These are phyloP conservation scores for Bocquillonia castaneifolia DNA, from an alignment of 441 rosid genomes.

Conservation along the genomic window DNA sequence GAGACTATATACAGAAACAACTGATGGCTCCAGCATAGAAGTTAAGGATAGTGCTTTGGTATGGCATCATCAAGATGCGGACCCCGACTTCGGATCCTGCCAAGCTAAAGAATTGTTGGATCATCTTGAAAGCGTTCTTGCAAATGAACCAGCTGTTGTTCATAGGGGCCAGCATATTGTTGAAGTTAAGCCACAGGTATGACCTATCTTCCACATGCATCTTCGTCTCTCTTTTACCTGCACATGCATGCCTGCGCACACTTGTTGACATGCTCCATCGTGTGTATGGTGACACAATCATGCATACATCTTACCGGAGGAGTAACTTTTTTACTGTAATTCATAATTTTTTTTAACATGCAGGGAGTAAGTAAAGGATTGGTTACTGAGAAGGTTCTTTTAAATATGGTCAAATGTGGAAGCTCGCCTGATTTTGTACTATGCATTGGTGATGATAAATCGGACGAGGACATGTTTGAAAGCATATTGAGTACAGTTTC, in stretches of 20 bases:
- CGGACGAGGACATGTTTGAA: conserved; percentile 63
- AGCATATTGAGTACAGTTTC: conserved; percentile 35
- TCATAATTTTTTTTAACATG: background rate
- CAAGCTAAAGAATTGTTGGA: conserved; percentile 79
- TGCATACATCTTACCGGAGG: background rate
- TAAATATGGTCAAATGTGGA: conserved; percentile 27
- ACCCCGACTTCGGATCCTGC: conserved; percentile 87
- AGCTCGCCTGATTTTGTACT: conserved; percentile 46
- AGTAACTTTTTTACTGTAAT: background rate
- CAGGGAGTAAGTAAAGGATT: conserved; percentile 55
- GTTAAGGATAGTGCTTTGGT: conserved; percentile 75
- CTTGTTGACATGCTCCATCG: too few relatives aligned
- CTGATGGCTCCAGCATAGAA: conserved; percentile 84
- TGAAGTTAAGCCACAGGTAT: conserved; percentile 90
- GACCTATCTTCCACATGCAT: background rate
- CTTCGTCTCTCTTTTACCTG: too few relatives aligned
- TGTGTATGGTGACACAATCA: conserved; percentile 1
- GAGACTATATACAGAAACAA: conserved; percentile 67
- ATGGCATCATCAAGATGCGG: conserved; percentile 93
- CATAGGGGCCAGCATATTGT: conserved; percentile 77
- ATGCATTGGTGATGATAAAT: conserved; percentile 55
- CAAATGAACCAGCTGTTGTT: conserved; percentile 77
- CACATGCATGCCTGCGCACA: background rate
- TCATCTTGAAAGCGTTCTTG: conserved; percentile 82
- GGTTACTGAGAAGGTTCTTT: conserved; percentile 40